Conservation (phyloP, 306 rosid species). For the Oxytropis ochrocephala region DNA sequence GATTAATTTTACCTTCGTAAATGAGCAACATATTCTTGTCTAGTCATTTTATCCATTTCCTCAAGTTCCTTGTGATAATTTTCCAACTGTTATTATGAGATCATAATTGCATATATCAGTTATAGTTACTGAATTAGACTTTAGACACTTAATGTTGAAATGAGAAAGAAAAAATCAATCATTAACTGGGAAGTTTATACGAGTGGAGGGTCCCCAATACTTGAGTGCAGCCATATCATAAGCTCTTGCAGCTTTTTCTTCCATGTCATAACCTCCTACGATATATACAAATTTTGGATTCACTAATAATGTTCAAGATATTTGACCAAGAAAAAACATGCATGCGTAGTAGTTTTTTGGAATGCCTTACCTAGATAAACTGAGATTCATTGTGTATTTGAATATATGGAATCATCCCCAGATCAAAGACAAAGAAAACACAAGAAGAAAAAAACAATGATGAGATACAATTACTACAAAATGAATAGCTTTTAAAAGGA, state of each 20-base stretch:
- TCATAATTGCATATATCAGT: not conserved
- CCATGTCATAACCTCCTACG: conserved; percentile 93
- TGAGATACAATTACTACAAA: conserved; percentile 12
- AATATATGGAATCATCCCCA: conserved; percentile 29
- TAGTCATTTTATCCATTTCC: conserved; percentile 72
- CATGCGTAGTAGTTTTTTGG: not conserved
- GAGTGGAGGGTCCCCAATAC: conserved; percentile 98
- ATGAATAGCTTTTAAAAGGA: not conserved
- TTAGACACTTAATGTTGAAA: not conserved
- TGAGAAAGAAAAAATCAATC: conserved; percentile 2
- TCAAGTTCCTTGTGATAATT: conserved; percentile 69
- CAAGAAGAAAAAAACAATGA: not conserved
- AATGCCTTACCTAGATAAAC: conserved; percentile 77
- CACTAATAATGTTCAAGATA: conserved; percentile 21
- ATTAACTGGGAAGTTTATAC: conserved; percentile 79
- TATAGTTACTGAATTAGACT: not conserved
- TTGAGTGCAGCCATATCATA: conserved; percentile 95
- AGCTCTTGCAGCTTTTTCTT: conserved; percentile 90
- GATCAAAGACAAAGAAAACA: not conserved
- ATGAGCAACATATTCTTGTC: conserved; percentile 89
- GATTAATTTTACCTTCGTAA: conserved; percentile 54
- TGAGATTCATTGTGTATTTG: conserved; percentile 36
- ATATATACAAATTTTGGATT: conserved; percentile 28
- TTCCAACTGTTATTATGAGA: conserved; percentile 45
- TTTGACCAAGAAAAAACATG: not conserved